phyloP scores from a whole-genome alignment of 2,329 filamentous ascomycete species.

The Fusarium longipes region DNA sequence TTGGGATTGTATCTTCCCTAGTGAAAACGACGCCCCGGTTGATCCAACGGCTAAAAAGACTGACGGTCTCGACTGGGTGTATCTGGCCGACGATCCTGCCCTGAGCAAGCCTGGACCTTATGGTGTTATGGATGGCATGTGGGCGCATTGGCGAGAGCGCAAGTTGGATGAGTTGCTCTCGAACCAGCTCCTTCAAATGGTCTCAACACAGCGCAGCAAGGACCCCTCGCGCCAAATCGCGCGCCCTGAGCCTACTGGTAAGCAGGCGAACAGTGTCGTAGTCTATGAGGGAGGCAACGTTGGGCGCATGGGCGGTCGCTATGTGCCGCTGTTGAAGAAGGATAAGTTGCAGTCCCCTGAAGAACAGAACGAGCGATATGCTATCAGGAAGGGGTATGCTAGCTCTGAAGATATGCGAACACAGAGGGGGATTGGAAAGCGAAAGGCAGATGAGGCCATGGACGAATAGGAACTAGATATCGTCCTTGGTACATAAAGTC shows the following conservation, averaged over 20 bases:
- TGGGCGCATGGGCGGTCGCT: conserved; percentile 63
- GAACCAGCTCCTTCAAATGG: conserved; percentile 75
- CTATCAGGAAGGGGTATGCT: conserved; percentile 69
- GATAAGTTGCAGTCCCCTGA: conserved; percentile 60
- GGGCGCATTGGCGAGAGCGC: conserved; percentile 82
- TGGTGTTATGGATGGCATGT: conserved; percentile 79
- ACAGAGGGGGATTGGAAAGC: conserved; percentile 49
- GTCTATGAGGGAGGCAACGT: conserved; percentile 68
- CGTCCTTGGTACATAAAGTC: conserved; percentile 6
- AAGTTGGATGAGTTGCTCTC: conserved; percentile 94
- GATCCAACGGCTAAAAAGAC: conserved; percentile 45
- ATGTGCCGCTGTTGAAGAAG: conserved; percentile 66
- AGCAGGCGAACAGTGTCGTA: conserved; percentile 44
- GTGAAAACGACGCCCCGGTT: conserved; percentile 51
- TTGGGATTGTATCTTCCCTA: conserved; percentile 94
- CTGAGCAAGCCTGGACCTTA: conserved; percentile 71
- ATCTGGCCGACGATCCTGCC: conserved; percentile 74
- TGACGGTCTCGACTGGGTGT: conserved; percentile 81
- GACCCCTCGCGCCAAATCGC: conserved; percentile 30
- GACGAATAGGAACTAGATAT: conserved; percentile 37
- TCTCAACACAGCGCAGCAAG: conserved; percentile 55
- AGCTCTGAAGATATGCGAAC: conserved; percentile 61
- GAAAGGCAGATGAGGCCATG: conserved; percentile 41
- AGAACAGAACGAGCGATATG: conserved; percentile 70
- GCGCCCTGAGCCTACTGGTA: conserved; percentile 23